phyloP scores from a whole-genome alignment of 441 rosid species.

The Jatropha podagrica region DNA sequence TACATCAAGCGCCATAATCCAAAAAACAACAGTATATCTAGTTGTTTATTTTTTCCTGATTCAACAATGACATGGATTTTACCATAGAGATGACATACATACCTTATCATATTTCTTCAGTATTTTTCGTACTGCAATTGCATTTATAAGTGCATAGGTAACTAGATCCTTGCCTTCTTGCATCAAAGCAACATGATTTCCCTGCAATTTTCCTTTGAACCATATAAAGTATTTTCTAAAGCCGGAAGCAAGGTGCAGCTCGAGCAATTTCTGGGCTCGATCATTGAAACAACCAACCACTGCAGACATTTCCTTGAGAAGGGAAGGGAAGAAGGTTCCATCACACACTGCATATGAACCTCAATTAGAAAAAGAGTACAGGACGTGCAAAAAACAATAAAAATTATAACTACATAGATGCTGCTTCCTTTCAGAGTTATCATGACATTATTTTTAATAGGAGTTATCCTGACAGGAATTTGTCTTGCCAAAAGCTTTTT shows the following conservation, averaged over 20 bases:
- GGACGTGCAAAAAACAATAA: background rate
- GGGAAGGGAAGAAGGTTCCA: slow-evolving; percentile 88
- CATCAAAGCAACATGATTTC: slow-evolving; percentile 51
- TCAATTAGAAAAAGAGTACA: background rate
- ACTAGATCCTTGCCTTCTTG: slow-evolving; percentile 84
- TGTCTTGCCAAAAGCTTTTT: background rate
- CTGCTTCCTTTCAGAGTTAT: background rate
- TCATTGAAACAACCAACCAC: slow-evolving; percentile 81
- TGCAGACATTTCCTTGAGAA: slow-evolving; percentile 75
- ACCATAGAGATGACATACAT: slow-evolving; percentile 27
- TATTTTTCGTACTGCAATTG: slow-evolving; percentile 79
- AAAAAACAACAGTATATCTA: background rate
- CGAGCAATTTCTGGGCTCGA: slow-evolving; percentile 77
- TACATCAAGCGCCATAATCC: background rate
- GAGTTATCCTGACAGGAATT: background rate
- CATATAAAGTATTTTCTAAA: slow-evolving; percentile 60
- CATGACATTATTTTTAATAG: background rate
- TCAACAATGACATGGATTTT: background rate
- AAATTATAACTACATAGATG: background rate
- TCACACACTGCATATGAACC: slow-evolving; percentile 58
- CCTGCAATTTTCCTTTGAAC: slow-evolving; percentile 57
- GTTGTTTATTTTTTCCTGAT: background rate
- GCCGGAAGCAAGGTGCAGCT: slow-evolving; percentile 79
- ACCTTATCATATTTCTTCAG: slow-evolving; percentile 97
- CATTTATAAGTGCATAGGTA: slow-evolving; percentile 73